phyloP scores from a whole-genome alignment of 805 yeast genomes.

The Maudiozyma turicensis region DNA sequence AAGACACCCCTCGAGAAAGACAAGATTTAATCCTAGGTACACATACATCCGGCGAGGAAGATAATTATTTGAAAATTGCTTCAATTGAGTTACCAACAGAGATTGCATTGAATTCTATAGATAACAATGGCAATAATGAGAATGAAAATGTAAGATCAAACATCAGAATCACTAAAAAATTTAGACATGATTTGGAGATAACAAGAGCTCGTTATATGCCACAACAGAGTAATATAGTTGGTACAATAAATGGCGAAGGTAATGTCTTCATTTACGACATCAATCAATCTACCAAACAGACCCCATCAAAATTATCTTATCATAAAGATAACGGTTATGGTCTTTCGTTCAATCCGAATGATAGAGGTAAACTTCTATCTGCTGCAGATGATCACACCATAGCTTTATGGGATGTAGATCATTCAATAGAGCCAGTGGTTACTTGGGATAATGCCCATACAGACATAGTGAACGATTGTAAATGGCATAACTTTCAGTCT shows the following conservation, averaged over 20 bases:
- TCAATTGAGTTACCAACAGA: conserved; percentile 45
- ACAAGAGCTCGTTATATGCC: conserved; percentile 69
- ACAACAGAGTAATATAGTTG: conserved; percentile 42
- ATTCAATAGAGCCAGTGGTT: conserved; percentile 21
- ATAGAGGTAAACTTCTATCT: conserved; percentile 43
- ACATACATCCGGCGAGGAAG: conserved; percentile 62
- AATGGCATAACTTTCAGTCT: conserved; percentile 52
- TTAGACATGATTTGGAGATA: conserved; percentile 52
- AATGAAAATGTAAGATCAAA: conserved; percentile 31
- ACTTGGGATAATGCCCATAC: conserved; percentile 32
- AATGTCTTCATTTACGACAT: conserved; percentile 44
- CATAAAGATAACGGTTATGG: conserved; percentile 70
- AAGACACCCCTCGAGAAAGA: conserved; percentile 20
- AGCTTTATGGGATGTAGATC: conserved; percentile 47
- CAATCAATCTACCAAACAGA: conserved; percentile 20
- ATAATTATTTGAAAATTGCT: conserved; percentile 57
- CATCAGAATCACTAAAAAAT: conserved; percentile 51
- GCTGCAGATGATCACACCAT: conserved; percentile 58
- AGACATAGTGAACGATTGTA: conserved; percentile 65
- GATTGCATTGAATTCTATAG: neutral
- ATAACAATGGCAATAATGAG: conserved; percentile 9
- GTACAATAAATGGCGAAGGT: conserved; percentile 64
- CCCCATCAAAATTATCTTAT: conserved; percentile 35
- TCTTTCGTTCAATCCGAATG: conserved; percentile 49
- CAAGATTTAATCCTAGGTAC: conserved; percentile 59